Conservation (phyloP, 306 rosid genomes). For the Castanea sativa region DNA sequence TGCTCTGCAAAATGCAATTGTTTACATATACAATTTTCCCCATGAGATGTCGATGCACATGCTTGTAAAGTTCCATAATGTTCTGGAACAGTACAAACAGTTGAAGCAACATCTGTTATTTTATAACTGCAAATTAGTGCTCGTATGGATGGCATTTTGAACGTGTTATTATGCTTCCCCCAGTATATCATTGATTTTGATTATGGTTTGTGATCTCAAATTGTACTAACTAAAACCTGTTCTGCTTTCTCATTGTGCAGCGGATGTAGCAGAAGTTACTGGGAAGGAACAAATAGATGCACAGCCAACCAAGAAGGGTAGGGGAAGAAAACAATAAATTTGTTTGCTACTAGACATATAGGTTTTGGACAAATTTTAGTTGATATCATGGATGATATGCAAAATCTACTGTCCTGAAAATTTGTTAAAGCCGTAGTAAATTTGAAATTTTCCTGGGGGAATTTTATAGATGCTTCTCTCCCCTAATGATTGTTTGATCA, state of each 20-base stretch:
- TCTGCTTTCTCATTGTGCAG: conserved; percentile 39
- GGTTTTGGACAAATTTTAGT: conserved; percentile 16
- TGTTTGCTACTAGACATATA: conserved; percentile 19
- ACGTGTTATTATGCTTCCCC: neutral
- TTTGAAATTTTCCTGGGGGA: conserved; percentile 9
- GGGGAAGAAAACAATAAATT: conserved; percentile 76
- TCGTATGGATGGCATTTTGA: neutral
- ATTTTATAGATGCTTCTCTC: neutral
- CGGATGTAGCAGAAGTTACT: conserved; percentile 67
- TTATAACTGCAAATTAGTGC: neutral
- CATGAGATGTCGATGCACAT: neutral
- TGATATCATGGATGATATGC: conserved; percentile 18
- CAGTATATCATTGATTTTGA: neutral
- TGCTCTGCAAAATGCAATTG: neutral
- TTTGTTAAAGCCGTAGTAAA: neutral
- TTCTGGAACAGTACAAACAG: neutral
- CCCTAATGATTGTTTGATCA: neutral
- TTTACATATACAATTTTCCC: neutral
- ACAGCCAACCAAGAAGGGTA: conserved; percentile 74
- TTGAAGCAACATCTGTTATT: neutral
- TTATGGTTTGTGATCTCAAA: neutral
- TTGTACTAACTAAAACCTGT: conserved; percentile 5
- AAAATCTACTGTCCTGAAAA: neutral
- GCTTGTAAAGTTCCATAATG: neutral
- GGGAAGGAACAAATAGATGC: conserved; percentile 79